Evolutionary conservation across 2,329 filamentous ascomycete species (phyloP).

Genomic region (Bipolaris victoriae): DNA sequence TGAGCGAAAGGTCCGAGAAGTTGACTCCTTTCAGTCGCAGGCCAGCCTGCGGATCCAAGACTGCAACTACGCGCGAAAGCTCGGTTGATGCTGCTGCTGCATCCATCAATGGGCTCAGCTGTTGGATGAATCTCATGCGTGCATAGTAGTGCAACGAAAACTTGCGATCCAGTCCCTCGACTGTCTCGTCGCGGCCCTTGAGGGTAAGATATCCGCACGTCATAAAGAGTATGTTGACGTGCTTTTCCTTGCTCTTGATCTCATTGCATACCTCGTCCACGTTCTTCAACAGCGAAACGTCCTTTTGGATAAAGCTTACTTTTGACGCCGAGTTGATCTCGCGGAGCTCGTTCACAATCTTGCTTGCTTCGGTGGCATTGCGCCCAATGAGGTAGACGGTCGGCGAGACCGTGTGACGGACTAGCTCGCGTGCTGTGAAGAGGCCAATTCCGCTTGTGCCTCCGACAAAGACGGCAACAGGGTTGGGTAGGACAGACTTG

Average conservation of each 20-base stretch:
- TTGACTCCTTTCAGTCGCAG: constrained; percentile 18
- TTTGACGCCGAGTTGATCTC: constrained; percentile 48
- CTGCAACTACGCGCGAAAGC: constrained; percentile 41
- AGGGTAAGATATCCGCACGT: constrained; percentile 57
- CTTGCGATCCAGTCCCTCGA: constrained; percentile 47
- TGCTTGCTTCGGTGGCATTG: constrained; percentile 45
- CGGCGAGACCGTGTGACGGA: constrained; percentile 47
- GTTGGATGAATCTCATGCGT: constrained; percentile 48
- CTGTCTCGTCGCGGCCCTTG: constrained; percentile 46
- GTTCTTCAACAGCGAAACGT: constrained; percentile 50
- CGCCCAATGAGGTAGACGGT: constrained; percentile 54
- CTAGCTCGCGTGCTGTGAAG: constrained; percentile 53
- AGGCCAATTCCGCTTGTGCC: constrained; percentile 54
- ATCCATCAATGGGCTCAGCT: constrained; percentile 48
- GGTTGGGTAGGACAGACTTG: constrained; percentile 30
- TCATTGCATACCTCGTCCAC: constrained; percentile 55
- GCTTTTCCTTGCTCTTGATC: constrained; percentile 58
- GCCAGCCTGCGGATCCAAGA: constrained; percentile 35
- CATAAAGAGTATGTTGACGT: constrained; percentile 63
- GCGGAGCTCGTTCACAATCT: constrained; percentile 47
- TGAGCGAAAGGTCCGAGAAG: constrained; percentile 37
- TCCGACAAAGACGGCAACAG: constrained; percentile 49
- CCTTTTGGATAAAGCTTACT: constrained; percentile 51
- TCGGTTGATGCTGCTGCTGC: constrained; percentile 17
- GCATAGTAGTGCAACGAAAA: constrained; percentile 44